Conservation (phyloP, 2,329 filamentous ascomycete species). For the Venturia aucupariae region DNA sequence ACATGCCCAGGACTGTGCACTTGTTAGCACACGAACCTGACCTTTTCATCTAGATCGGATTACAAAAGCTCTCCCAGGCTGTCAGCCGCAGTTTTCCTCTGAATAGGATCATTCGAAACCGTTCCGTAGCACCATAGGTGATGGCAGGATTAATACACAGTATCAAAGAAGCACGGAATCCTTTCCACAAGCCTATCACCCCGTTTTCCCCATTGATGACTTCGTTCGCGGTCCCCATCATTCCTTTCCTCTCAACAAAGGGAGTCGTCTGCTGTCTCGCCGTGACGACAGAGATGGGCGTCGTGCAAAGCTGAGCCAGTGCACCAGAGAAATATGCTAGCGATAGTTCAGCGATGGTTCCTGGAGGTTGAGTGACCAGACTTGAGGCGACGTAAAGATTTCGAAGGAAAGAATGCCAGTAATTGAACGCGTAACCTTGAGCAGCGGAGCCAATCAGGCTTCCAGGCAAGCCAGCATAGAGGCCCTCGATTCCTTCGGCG, state of each 20-base stretch:
- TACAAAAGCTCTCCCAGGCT: constrained; percentile 9
- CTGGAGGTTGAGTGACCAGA: not conserved
- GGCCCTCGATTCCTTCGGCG: not conserved
- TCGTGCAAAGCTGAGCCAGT: not conserved
- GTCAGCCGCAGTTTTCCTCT: not conserved
- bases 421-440: constrained; percentile 13
- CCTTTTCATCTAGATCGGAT: not conserved
- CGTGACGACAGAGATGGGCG: constrained; percentile 7
- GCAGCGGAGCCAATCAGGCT: constrained; percentile 2
- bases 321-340: not conserved
- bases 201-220: constrained; percentile 5
- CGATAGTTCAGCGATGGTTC: constrained; percentile 1
- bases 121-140: constrained; percentile 7
- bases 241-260: not conserved
- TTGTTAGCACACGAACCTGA: not conserved
- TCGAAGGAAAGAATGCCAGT: constrained; percentile 12
- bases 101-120: constrained; percentile 6
- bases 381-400: not conserved
- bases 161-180: not conserved
- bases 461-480: constrained; percentile 10
- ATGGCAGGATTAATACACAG: constrained; percentile 10
- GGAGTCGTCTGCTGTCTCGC: constrained; percentile 4
- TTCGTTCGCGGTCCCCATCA: constrained; percentile 6
- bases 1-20: constrained; percentile 1
- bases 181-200: constrained; percentile 6